Evolutionary conservation across 1,284 basidiomycete species (phyloP).

Genomic region (Puccinia sorghi): DNA sequence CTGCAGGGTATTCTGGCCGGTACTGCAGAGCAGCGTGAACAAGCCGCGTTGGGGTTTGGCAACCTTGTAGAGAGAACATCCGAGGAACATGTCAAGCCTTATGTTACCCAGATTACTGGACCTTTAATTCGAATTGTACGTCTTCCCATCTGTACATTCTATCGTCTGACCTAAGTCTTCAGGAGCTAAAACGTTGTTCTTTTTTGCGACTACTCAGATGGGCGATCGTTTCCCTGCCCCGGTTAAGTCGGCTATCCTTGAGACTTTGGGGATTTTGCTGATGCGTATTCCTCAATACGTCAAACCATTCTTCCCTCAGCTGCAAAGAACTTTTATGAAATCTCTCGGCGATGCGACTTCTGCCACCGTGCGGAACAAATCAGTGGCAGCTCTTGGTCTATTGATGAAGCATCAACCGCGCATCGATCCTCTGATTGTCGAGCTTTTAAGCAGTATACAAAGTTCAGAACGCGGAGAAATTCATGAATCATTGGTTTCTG

Average conservation of each 20-base stretch:
- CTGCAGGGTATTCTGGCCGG: constrained; percentile 53
- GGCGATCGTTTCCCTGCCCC: constrained; percentile 71
- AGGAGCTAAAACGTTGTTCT: not conserved
- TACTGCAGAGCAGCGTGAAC: constrained; percentile 68
- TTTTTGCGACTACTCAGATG: constrained; percentile 27
- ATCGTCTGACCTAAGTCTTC: not conserved
- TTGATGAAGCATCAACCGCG: constrained; percentile 87
- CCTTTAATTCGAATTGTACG: constrained; percentile 69
- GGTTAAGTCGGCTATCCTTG: constrained; percentile 84
- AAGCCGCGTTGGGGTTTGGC: constrained; percentile 90
- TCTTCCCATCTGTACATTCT: constrained; percentile 1
- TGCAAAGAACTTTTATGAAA: constrained; percentile 96
- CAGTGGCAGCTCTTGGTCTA: constrained; percentile 80
- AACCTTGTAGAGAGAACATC: constrained; percentile 90
- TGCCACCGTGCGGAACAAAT: constrained; percentile 75
- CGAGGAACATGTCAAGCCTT: constrained; percentile 87
- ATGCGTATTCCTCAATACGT: constrained; percentile 79
- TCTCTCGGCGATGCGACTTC: constrained; percentile 80
- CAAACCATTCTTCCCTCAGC: constrained; percentile 96
- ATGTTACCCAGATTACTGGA: constrained; percentile 93
- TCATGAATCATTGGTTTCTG: constrained; percentile 34
- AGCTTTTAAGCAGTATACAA: constrained; percentile 27
- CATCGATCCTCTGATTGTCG: constrained; percentile 64
- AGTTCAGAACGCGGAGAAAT: constrained; percentile 33
- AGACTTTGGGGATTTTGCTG: constrained; percentile 77